Evolutionary conservation across 768 basidiomycete genomes (phyloP).

Genomic region (Tricholoma saponaceum): DNA sequence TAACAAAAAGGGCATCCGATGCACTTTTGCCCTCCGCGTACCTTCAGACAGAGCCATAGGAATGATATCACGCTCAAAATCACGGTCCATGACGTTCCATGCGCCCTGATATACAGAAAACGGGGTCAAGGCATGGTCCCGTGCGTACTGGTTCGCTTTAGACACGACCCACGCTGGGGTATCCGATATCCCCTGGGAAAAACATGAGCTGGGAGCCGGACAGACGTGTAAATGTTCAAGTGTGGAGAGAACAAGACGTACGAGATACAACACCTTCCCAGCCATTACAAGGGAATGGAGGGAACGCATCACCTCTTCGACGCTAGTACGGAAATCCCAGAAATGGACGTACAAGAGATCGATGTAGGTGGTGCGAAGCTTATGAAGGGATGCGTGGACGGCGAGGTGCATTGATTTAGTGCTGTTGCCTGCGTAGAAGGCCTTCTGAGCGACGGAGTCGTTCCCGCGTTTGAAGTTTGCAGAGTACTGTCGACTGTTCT

Average conservation of each 20-base stretch:
- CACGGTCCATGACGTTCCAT: conserved; percentile 36
- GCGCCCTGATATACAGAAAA: conserved; percentile 47
- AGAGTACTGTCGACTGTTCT: too few species aligned
- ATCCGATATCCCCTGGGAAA: conserved; percentile 34
- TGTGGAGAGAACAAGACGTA: too few species aligned
- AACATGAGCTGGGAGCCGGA: too few species aligned
- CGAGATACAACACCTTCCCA: conserved; percentile 48
- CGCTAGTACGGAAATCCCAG: conserved; percentile 47
- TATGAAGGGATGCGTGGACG: conserved; percentile 36
- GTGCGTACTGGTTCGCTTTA: conserved; percentile 43
- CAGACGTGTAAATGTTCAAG: too few species aligned
- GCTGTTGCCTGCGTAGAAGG: conserved; percentile 33
- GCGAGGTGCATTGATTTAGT: conserved; percentile 35
- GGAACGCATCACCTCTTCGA: conserved; percentile 54
- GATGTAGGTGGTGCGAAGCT: conserved; percentile 37
- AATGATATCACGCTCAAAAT: conserved; percentile 47
- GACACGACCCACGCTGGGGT: conserved; percentile 42
- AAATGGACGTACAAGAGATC: conserved; percentile 42
- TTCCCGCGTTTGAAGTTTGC: conserved; percentile 15
- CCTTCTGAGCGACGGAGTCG: conserved; percentile 8
- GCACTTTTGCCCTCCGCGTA: too few species aligned
- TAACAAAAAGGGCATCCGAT: too few species aligned
- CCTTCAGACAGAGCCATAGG: conserved; percentile 35
- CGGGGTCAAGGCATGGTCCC: conserved; percentile 38
- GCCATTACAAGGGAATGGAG: conserved; percentile 46